Conservation (phyloP, 148 eudicot species). For the Rhododendron ferrugineum region DNA sequence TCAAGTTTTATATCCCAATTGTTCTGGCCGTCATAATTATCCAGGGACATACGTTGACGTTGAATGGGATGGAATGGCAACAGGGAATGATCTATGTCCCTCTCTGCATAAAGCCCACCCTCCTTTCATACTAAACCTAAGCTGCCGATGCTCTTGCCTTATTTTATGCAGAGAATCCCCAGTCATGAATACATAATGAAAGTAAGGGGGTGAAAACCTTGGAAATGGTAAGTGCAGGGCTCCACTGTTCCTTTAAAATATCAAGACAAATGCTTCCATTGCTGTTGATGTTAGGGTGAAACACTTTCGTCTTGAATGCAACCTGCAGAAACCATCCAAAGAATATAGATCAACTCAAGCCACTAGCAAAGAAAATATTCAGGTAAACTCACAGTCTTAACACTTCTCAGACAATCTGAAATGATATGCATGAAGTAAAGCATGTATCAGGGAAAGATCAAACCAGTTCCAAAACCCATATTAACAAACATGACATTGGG, state of each 20-base stretch:
- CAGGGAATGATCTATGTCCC: background rate
- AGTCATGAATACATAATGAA: background rate
- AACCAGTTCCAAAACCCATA: background rate
- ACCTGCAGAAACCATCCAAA: conserved; percentile 25
- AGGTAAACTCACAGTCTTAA: background rate
- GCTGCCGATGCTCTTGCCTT: background rate
- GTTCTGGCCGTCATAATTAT: background rate
- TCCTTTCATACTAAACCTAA: background rate
- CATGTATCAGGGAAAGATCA: background rate
- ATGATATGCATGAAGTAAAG: background rate
- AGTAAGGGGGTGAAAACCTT: conserved; percentile 29
- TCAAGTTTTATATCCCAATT: background rate
- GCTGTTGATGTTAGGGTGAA: conserved; percentile 52
- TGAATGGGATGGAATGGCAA: background rate
- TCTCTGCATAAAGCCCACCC: background rate
- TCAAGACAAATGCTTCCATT: conserved; percentile 58
- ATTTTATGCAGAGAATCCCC: background rate
- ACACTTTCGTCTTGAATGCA: conserved; percentile 48
- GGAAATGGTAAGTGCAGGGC: conserved; percentile 50
- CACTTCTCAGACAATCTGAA: background rate
- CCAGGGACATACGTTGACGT: background rate
- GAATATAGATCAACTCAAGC: background rate
- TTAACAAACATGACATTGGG: background rate
- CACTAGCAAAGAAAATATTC: background rate
- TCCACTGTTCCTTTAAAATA: conserved; percentile 54